A percentile compares a stretch with the other conserved stretches of the same genome.
phyloP scores from a whole-genome alignment of 768 basidiomycete genomes.

The Fibroporia radiculosa region DNA sequence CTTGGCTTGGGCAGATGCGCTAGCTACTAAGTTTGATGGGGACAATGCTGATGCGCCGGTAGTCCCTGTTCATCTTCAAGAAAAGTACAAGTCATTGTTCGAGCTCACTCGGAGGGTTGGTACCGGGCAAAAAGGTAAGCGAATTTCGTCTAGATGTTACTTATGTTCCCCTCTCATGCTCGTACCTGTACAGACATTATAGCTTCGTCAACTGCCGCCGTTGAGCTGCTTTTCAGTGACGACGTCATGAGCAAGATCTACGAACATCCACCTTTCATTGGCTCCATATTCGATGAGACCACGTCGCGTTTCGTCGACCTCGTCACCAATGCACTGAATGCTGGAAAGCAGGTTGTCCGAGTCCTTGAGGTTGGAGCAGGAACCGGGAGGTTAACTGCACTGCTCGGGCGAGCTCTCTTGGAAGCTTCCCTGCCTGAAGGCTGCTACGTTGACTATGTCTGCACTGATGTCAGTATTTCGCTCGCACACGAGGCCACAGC shows the following conservation, averaged over 20 bases:
- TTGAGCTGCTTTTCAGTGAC: conserved; percentile 13
- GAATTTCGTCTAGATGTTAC: neutral
- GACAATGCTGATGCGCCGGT: neutral
- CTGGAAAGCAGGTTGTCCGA: conserved; percentile 14
- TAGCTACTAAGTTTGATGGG: neutral
- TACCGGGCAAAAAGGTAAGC: neutral
- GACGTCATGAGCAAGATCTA: conserved; percentile 13
- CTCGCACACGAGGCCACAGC: conserved; percentile 12
- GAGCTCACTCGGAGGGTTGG: neutral
- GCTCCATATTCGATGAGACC: conserved; percentile 8
- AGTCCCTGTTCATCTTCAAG: neutral
- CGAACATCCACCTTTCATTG: conserved; percentile 10
- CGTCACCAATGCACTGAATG: conserved; percentile 1
- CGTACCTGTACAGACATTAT: conserved; percentile 5
- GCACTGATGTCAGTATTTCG: conserved; percentile 10
- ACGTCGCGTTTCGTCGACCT: conserved; percentile 5
- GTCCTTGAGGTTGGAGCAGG: conserved; percentile 17
- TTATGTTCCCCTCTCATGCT: neutral
- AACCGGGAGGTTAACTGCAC: conserved; percentile 11
- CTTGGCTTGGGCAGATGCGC: conserved; percentile 2
- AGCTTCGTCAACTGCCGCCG: conserved; percentile 6
- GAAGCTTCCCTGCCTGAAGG: conserved; percentile 8
- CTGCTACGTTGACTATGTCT: conserved; percentile 13
- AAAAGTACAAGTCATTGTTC: neutral
- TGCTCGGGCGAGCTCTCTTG: conserved; percentile 13